Evolutionary conservation across 2,329 filamentous ascomycete genomes (phyloP).

Genomic region (Exophiala sp.): DNA sequence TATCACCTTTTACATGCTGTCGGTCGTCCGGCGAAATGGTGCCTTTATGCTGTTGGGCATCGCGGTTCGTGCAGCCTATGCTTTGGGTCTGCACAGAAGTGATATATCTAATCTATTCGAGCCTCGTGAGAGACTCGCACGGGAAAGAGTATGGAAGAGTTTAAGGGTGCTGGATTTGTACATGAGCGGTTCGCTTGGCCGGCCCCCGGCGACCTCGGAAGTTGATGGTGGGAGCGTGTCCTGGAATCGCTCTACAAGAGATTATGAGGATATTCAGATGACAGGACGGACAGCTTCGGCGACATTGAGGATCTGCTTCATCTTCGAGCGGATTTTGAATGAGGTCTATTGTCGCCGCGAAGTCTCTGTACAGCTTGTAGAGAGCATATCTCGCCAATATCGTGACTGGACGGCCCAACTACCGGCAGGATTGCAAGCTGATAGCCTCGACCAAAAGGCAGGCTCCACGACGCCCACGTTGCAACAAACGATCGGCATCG

Average conservation of each 20-base stretch:
- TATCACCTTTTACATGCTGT: slow-evolving; percentile 49
- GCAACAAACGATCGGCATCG: slow-evolving; percentile 40
- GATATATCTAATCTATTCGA: slow-evolving; percentile 49
- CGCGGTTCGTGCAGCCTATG: slow-evolving; percentile 48
- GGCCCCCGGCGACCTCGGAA: slow-evolving; percentile 50
- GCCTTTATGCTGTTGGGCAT: slow-evolving; percentile 50
- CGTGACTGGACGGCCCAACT: slow-evolving; percentile 39
- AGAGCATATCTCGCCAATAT: slow-evolving; percentile 40
- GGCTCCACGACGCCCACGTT: slow-evolving; percentile 32
- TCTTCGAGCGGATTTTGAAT: slow-evolving; percentile 40
- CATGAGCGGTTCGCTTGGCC: slow-evolving; percentile 47
- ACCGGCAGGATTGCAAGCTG: slow-evolving; percentile 43
- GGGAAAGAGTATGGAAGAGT: slow-evolving; percentile 50
- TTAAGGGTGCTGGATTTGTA: slow-evolving; percentile 48
- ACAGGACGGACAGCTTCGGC: slow-evolving; percentile 37
- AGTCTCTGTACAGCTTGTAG: slow-evolving; percentile 39
- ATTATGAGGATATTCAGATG: slow-evolving; percentile 41
- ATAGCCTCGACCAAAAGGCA: slow-evolving; percentile 36
- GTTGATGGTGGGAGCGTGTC: slow-evolving; percentile 36
- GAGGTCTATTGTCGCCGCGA: slow-evolving; percentile 42
- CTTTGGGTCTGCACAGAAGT: slow-evolving; percentile 48
- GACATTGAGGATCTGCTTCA: slow-evolving; percentile 41
- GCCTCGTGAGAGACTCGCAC: slow-evolving; percentile 36
- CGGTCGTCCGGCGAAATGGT: slow-evolving; percentile 48
- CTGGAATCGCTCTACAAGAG: slow-evolving; percentile 26